phyloP scores from a whole-genome alignment of 345 rosid genomes.

The Excoecaria cochinchinensis region DNA sequence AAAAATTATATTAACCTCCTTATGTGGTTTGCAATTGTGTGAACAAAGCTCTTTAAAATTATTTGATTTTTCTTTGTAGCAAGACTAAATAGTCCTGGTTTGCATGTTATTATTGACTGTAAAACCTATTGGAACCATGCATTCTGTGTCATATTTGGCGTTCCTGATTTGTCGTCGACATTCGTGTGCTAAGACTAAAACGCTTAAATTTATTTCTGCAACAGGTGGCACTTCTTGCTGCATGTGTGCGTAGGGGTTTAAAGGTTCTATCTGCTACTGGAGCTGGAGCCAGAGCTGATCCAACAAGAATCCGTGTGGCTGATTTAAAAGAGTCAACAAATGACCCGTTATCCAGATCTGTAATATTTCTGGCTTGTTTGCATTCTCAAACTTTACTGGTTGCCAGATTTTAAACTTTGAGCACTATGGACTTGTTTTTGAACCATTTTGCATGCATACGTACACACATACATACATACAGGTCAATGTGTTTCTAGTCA shows the following conservation, averaged over 20 bases:
- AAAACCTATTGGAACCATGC: background rate
- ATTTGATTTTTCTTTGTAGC: background rate
- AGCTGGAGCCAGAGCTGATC: conserved; percentile 98
- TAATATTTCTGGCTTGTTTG: conserved; percentile 33
- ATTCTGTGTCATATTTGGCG: background rate
- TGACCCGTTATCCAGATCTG: conserved; percentile 89
- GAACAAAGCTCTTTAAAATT: background rate
- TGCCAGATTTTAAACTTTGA: conserved; percentile 1
- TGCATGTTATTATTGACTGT: background rate
- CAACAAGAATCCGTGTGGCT: conserved; percentile 92
- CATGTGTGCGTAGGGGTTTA: conserved; percentile 77
- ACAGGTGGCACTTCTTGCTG: conserved; percentile 95
- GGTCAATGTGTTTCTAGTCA: too few species aligned
- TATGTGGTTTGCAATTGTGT: background rate
- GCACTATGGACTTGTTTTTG: background rate
- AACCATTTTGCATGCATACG: background rate
- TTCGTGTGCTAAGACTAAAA: background rate
- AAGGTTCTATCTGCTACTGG: conserved; percentile 91
- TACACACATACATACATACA: too few species aligned
- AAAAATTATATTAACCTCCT: background rate
- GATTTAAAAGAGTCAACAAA: conserved; percentile 88
- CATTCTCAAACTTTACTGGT: background rate
- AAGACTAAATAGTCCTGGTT: background rate
- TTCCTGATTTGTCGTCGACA: background rate
- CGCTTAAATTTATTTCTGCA: conserved; percentile 25